These are phyloP conservation scores for Fusarium duplospermum DNA, from an alignment of 2,329 filamentous ascomycete genomes.

Conservation along the genomic window DNA sequence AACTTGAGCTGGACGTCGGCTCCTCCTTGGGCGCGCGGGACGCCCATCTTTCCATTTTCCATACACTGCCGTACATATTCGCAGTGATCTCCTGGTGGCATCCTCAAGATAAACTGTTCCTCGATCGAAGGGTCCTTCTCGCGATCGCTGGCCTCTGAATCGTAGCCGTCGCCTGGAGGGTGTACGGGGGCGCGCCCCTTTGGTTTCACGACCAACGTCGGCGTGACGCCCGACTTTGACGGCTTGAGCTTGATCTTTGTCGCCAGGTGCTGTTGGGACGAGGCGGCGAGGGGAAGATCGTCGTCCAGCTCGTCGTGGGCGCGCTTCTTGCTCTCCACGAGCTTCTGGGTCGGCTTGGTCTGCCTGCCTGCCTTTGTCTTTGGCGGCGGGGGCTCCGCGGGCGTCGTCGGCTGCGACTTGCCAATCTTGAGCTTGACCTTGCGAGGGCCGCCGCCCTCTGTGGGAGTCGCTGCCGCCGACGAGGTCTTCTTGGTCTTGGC, in stretches of 20 bases:
- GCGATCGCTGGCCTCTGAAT: slow-evolving; percentile 92
- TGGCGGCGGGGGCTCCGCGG: slow-evolving; percentile 47
- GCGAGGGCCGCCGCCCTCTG: slow-evolving; percentile 49
- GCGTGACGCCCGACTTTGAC: slow-evolving; percentile 52
- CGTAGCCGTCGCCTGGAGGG: slow-evolving; percentile 88
- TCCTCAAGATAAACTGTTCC: slow-evolving; percentile 89
- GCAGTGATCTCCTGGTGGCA: slow-evolving; percentile 86
- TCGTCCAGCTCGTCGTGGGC: slow-evolving; percentile 67
- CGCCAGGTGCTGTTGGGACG: slow-evolving; percentile 44
- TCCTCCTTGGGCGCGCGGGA: slow-evolving; percentile 71
- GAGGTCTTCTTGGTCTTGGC: slow-evolving; percentile 27
- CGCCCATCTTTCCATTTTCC: slow-evolving; percentile 80
- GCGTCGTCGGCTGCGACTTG: slow-evolving; percentile 53
- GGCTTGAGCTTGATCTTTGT: slow-evolving; percentile 67
- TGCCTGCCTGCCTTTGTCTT: slow-evolving; percentile 72
- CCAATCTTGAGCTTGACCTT: slow-evolving; percentile 58
- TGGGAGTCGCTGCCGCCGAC: slow-evolving; percentile 40
- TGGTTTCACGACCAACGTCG: slow-evolving; percentile 64
- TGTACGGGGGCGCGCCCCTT: slow-evolving; percentile 76
- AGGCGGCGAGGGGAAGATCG: slow-evolving; percentile 45
- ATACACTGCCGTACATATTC: slow-evolving; percentile 84
- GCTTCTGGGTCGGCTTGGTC: slow-evolving; percentile 69
- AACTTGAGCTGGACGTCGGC: slow-evolving; percentile 86
- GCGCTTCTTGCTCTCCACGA: slow-evolving; percentile 70
- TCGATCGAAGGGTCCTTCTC: slow-evolving; percentile 90